Evolutionary conservation across 2,329 filamentous ascomycete species (phyloP), one percentile per base, ranked within the genome.

Genomic region (Phialophora verrucosa): DNA sequence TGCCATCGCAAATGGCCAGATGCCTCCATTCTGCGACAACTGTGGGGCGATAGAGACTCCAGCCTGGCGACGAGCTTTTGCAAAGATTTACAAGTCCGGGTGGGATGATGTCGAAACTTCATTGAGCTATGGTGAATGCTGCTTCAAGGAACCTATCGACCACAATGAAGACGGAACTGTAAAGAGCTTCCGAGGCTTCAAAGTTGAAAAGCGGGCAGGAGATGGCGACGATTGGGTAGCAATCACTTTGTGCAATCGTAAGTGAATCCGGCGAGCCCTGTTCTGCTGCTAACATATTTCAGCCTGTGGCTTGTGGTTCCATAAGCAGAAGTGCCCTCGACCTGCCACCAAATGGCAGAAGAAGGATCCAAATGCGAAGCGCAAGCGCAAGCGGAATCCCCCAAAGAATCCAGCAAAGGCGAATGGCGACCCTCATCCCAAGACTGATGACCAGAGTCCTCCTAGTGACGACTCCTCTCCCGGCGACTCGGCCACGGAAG

Each of bases 31-130:
- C 74, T 99, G 95, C 77, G 87, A 87, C 69, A 97, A 98, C 73
- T 99, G 95, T 73, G 95, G 95, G 5, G 91, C 93, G 6, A 96
- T 99, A 64, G 91, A 98, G 73, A 99, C 95, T 0, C 92, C 94
- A 0, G 97, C 94, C 0, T 99, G 95, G 95, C 89, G 95, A 67
- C 95, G 94, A 74, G 92, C 95, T 12, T 97, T 90, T 84, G 88
- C 88, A n/a, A 92, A 92, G 74, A 84, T 91, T 7, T 84, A 89
- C 54, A 81, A 87, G 17, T 93, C 92, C 1, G 84, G 84, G 35
- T 92, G 92, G 0, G 84, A 86, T 2, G 87, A 89, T 66, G 84
- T 91, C 55, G 87, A 92, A 65, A 87, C 90, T 62, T 91, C 89
- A 0, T 88, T 91, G 66, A 89, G 90, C 72, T 88, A 90, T 55